Conservation (phyloP, 2,329 filamentous ascomycete species). For the Fusarium clavum region DNA sequence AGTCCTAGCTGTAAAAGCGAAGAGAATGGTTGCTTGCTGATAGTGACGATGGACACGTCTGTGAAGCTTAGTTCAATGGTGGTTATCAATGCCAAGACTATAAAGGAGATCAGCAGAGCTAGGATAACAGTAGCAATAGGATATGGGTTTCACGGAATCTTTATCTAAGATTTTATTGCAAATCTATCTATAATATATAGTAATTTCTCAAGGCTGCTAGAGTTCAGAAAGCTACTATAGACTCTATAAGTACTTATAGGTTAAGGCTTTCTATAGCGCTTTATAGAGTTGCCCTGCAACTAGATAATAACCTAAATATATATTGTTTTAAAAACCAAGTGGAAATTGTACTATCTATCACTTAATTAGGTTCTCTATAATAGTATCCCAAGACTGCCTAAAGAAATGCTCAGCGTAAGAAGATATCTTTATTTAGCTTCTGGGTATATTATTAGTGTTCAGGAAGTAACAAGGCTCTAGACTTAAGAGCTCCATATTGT, state of each 20-base stretch:
- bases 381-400: too few relatives aligned
- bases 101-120: background rate
- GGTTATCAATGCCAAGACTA: background rate
- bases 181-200: background rate
- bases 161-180: background rate
- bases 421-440: background rate
- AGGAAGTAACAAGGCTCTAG: background rate
- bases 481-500: background rate
- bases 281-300: too few relatives aligned
- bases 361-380: too few relatives aligned
- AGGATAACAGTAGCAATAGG: background rate
- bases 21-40: background rate
- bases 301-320: too few relatives aligned
- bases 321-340: too few relatives aligned
- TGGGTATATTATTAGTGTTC: background rate
- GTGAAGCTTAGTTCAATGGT: background rate
- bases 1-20: background rate
- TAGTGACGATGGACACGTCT: background rate
- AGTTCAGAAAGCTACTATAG: background rate
- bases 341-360: too few relatives aligned
- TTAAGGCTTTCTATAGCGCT: background rate
- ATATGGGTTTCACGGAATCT: background rate
- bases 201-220: background rate
- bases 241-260: background rate
- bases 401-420: background rate